Conservation (phyloP, 129 eudicot species). For the Helichrysum umbraculigerum region DNA sequence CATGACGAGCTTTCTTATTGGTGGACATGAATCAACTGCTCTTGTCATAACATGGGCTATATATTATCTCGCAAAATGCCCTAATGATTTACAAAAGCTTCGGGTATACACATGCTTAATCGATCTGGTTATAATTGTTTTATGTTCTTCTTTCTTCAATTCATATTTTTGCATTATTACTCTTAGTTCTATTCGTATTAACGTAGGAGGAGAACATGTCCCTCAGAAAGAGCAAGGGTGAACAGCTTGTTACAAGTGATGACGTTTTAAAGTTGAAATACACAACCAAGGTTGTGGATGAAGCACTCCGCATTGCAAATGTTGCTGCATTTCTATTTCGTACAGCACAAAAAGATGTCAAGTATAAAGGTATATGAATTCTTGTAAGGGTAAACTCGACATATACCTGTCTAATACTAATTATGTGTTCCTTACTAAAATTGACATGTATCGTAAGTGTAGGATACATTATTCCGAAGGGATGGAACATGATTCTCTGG, state of each 20-base stretch:
- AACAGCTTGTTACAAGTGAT: conserved; percentile 43
- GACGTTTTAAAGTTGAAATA: conserved; percentile 49
- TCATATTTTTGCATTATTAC: background rate
- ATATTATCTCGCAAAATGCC: no score
- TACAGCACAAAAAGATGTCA: conserved; percentile 34
- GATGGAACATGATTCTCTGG: conserved; percentile 49
- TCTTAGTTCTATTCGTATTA: no score
- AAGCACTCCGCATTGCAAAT: conserved; percentile 45
- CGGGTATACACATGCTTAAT: no score
- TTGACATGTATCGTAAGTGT: no score
- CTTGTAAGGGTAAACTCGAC: no score
- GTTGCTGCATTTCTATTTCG: conserved; percentile 35
- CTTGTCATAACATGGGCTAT: no score
- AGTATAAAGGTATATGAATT: conserved; percentile 38
- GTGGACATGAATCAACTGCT: no score
- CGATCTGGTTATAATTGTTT: background rate
- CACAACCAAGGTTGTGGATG: conserved; percentile 44
- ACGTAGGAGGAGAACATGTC: conserved; percentile 27
- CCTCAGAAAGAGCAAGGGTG: conserved; percentile 34
- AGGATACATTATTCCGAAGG: conserved; percentile 47
- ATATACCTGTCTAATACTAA: background rate
- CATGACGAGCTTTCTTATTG: no score
- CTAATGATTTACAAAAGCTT: no score
- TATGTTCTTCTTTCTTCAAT: background rate
- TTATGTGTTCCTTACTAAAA: background rate